phyloP scores from a whole-genome alignment of 2,329 filamentous ascomycete species.

The Aspergillus ochraceus region DNA sequence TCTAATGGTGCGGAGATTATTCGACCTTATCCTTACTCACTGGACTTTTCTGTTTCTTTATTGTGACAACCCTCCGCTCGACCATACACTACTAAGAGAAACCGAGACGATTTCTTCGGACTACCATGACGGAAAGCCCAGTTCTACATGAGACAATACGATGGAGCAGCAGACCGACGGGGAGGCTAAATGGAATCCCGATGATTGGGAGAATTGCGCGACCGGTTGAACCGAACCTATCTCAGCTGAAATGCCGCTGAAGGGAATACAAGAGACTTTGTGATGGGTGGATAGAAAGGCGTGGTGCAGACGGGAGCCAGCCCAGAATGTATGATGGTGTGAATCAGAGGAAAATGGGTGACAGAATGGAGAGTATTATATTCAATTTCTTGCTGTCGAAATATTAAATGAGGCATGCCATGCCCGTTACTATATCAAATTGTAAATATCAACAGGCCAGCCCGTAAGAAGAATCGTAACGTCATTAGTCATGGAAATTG shows the following conservation, averaged over 20 bases:
- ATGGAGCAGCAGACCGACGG: conserved; percentile 10
- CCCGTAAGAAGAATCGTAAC: not conserved
- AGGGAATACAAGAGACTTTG: too few species aligned
- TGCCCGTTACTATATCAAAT: not conserved
- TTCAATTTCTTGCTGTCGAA: not conserved
- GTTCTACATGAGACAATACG: conserved; percentile 23
- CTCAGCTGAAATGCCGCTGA: too few species aligned
- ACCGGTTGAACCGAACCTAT: not conserved
- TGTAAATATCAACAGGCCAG: not conserved
- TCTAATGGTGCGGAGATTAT: too few species aligned
- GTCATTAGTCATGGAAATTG: not conserved
- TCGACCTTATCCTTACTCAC: too few species aligned
- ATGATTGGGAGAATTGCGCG: not conserved
- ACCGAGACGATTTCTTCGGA: conserved; percentile 45
- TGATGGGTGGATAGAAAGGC: conserved; percentile 1
- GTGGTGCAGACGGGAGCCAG: not conserved
- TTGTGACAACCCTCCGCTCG: conserved; percentile 1
- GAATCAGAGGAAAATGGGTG: not conserved
- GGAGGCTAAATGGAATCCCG: not conserved
- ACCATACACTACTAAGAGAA: conserved; percentile 45
- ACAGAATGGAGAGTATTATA: not conserved
- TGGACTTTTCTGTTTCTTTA: too few species aligned
- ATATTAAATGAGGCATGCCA: not conserved
- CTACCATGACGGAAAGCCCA: conserved; percentile 25
- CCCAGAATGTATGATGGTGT: not conserved